phyloP scores from a whole-genome alignment of 768 basidiomycete species.

The Xanthoconium purpureum region DNA sequence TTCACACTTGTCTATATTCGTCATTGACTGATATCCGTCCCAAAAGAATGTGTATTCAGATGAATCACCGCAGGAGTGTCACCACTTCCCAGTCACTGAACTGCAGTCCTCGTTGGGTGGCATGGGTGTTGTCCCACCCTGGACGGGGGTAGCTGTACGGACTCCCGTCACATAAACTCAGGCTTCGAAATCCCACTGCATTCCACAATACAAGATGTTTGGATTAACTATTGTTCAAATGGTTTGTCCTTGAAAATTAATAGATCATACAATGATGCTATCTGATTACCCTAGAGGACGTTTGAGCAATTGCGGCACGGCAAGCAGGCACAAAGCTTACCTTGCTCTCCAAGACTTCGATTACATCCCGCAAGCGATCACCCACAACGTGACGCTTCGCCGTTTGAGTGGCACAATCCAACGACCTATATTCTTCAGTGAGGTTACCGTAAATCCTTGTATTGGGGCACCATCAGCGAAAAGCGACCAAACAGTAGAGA shows the following conservation, averaged over 20 bases:
- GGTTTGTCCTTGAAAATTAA: slow-evolving; percentile 74
- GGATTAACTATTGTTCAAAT: slow-evolving; percentile 5
- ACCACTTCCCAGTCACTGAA: too few relatives aligned
- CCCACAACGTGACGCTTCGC: slow-evolving; percentile 84
- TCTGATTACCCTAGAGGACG: slow-evolving; percentile 76
- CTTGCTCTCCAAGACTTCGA: slow-evolving; percentile 90
- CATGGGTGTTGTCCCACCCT: too few relatives aligned
- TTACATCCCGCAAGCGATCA: slow-evolving; percentile 84
- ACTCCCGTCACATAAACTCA: too few relatives aligned
- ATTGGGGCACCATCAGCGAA: slow-evolving; percentile 7
- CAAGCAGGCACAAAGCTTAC: slow-evolving; percentile 36
- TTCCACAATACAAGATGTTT: neutral
- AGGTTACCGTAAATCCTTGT: slow-evolving; percentile 86
- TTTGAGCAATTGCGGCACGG: neutral
- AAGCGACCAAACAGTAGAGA: neutral
- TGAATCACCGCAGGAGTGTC: too few relatives aligned
- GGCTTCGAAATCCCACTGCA: neutral
- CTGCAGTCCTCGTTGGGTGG: too few relatives aligned
- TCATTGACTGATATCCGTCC: too few relatives aligned
- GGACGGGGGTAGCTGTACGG: too few relatives aligned
- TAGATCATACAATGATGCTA: slow-evolving; percentile 85
- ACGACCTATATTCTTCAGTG: slow-evolving; percentile 87
- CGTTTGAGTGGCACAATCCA: slow-evolving; percentile 82
- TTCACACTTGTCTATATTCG: too few relatives aligned
- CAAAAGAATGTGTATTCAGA: too few relatives aligned